phyloP scores from a whole-genome alignment of 2,329 filamentous ascomycete genomes.

The Rutstroemia sp. region DNA sequence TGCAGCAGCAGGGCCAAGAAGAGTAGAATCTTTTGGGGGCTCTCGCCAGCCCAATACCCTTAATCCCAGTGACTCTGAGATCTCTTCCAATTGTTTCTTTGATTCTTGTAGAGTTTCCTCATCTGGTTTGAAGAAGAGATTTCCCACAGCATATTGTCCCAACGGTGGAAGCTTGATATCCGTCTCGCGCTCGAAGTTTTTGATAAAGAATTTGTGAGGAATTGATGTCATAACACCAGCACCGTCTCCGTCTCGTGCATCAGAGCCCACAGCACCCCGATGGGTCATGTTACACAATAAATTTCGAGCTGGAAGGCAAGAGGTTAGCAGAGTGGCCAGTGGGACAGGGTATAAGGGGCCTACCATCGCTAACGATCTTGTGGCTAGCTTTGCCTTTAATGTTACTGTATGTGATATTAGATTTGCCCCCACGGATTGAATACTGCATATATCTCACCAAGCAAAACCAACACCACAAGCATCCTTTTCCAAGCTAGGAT shows the following conservation, averaged over 20 bases:
- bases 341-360: conserved; percentile 13
- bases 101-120: conserved; percentile 84
- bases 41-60: conserved; percentile 94
- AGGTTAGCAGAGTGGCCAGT: conserved; percentile 28
- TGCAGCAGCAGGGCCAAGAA: conserved; percentile 85
- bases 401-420: conserved; percentile 51
- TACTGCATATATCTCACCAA: conserved; percentile 55
- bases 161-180: conserved; percentile 78
- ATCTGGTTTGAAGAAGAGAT: conserved; percentile 98
- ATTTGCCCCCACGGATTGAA: neutral
- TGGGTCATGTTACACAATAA: conserved; percentile 99
- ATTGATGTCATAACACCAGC: conserved; percentile 99
- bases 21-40: conserved; percentile 85
- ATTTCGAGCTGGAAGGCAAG: conserved; percentile 59
- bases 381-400: conserved; percentile 97
- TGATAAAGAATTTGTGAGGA: conserved; percentile 95
- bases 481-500: conserved; percentile 96
- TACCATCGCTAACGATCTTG: conserved; percentile 98
- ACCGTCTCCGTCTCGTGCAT: conserved; percentile 95
- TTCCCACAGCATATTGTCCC: conserved; percentile 94
- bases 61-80: conserved; percentile 79
- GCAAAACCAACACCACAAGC: conserved; percentile 98
- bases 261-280: conserved; percentile 93
- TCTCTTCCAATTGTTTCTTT: conserved; percentile 86
- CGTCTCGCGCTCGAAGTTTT: conserved; percentile 92